These are phyloP conservation scores for Haplographium delicatum DNA, from an alignment of 495 filamentous ascomycete genomes.

Conservation along the genomic window DNA sequence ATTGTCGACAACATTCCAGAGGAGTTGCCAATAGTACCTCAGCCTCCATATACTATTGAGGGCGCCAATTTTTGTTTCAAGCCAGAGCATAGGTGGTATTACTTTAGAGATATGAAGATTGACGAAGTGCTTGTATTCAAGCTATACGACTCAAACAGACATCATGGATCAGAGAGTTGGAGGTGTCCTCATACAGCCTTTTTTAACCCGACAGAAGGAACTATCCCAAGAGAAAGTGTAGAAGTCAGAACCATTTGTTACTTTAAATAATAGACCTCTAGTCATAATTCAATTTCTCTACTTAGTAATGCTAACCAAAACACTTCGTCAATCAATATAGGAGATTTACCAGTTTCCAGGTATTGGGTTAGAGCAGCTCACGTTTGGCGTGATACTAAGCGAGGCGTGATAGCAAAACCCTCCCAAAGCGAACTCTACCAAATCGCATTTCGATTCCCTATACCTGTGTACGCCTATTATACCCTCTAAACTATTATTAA, in stretches of 20 bases:
- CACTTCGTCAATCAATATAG: no score
- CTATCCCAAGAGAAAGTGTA: background rate
- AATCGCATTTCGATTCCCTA: no score
- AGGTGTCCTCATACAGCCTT: background rate
- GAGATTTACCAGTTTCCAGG: no score
- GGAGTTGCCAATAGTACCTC: background rate
- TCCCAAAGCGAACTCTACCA: no score
- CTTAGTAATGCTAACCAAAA: no score
- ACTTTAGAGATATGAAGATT: background rate
- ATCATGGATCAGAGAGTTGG: background rate
- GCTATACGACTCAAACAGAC: background rate
- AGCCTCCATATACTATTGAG: background rate
- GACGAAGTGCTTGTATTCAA: conserved; percentile 1
- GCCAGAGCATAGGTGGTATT: background rate
- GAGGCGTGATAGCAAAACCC: no score
- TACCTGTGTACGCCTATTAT: no score
- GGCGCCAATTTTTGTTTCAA: background rate
- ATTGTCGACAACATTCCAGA: background rate
- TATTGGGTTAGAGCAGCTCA: no score
- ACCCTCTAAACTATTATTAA: no score
- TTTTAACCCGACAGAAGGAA: background rate
- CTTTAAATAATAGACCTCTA: background rate
- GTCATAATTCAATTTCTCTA: no score
- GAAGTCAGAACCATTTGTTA: background rate
- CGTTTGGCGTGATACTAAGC: no score